phyloP scores from a whole-genome alignment of 75 land plant genomes.

The Adiantum capillusveneris region DNA sequence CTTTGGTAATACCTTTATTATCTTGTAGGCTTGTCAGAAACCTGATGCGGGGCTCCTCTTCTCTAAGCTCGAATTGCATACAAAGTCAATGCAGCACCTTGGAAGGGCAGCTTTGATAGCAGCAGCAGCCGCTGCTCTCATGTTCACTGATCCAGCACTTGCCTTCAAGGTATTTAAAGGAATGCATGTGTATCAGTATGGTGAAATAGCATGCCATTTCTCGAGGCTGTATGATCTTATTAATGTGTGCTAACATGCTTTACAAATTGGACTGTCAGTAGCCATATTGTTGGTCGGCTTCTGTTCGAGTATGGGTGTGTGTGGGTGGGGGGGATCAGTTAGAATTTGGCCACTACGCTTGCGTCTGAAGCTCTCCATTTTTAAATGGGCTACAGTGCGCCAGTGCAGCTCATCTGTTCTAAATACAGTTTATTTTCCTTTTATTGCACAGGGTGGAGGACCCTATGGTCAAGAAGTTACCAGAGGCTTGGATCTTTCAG shows the following conservation, averaged over 20 bases:
- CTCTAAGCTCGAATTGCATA: too few relatives aligned
- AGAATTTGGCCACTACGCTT: not conserved
- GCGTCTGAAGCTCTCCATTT: too few relatives aligned
- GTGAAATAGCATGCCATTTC: conserved; percentile 7
- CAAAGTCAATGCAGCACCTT: not conserved
- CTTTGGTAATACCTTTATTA: too few relatives aligned
- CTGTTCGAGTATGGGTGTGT: too few relatives aligned
- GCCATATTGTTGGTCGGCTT: not conserved
- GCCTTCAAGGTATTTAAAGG: conserved; percentile 50
- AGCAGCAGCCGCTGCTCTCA: conserved; percentile 44
- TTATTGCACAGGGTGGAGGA: conserved; percentile 67
- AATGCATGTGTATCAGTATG: not conserved
- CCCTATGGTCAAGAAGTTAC: conserved; percentile 89
- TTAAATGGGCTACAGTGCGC: not conserved
- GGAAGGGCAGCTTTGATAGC: conserved; percentile 23
- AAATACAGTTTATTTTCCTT: not conserved
- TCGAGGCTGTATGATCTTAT: not conserved
- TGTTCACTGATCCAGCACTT: conserved; percentile 58
- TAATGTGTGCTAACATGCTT: not conserved
- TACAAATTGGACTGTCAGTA: not conserved
- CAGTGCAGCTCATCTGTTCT: not conserved
- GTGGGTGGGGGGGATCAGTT: not conserved
- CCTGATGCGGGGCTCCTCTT: too few relatives aligned
- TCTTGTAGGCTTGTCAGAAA: too few relatives aligned
- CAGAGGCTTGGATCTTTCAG: conserved; percentile 81